These are phyloP conservation scores for Trichothecium roseum DNA, from an alignment of 2,329 filamentous ascomycete species.

Conservation along the genomic window DNA sequence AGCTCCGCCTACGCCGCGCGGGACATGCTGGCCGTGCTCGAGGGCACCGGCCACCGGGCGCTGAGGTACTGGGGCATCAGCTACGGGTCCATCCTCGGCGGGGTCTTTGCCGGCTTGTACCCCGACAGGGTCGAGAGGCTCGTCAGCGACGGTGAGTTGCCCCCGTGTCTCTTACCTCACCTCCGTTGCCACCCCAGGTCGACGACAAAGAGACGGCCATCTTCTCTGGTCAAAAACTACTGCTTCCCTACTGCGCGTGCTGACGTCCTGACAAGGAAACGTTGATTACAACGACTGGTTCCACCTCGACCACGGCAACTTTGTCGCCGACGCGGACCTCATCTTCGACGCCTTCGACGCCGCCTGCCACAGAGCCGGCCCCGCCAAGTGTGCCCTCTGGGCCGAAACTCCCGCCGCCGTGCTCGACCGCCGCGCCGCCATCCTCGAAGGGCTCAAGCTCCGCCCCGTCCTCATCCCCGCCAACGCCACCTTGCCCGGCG, in stretches of 20 bases:
- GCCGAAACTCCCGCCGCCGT: conserved; percentile 24
- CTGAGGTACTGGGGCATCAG: conserved; percentile 45
- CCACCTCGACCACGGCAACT: conserved; percentile 31
- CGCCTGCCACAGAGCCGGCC: conserved; percentile 42
- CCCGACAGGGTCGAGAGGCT: conserved; percentile 39
- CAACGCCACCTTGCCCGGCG: conserved; percentile 24
- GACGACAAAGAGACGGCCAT: too few species aligned
- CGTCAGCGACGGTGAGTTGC: conserved; percentile 38
- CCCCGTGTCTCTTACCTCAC: not conserved
- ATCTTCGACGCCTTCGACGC: conserved; percentile 42
- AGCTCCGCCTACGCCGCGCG: conserved; percentile 33
- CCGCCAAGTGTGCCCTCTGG: conserved; percentile 33
- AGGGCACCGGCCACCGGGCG: conserved; percentile 28
- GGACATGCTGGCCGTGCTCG: conserved; percentile 36
- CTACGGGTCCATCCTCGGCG: conserved; percentile 42
- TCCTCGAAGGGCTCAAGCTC: conserved; percentile 29
- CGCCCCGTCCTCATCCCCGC: conserved; percentile 32
- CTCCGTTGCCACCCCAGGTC: too few species aligned
- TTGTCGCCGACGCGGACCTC: conserved; percentile 42
- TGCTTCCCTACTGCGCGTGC: too few species aligned
- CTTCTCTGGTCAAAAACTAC: too few species aligned
- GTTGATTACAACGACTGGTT: conserved; percentile 46
- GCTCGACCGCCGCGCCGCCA: conserved; percentile 22
- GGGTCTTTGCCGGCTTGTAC: conserved; percentile 40
- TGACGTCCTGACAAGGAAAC: conserved; percentile 27